Base-by-base conservation (phyloP, 768 basidiomycete species). In the Dentipellis fragilis region DNA sequence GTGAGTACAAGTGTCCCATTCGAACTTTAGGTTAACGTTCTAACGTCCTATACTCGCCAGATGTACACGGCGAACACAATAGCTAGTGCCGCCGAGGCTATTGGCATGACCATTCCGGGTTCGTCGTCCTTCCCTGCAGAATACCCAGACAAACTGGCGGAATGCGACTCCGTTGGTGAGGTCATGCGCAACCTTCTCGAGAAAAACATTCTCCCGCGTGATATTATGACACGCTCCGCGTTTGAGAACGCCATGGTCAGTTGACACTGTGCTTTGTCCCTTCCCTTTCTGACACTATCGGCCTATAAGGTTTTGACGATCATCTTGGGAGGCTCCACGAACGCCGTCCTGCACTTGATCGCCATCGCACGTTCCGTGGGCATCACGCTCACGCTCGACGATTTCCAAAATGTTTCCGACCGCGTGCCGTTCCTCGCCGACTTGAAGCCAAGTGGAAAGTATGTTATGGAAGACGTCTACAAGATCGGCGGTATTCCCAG, bases 21-120 rank as follows among this genome's bases (percentile, higher is more conserved):
- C 6, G 29, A 29, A 29, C 29, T 29, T 29, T 29, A 29, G 29
- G 29, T 29, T 29, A 5, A 23, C 42, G 23, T 53, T 49, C 50
- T 53, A 37, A 47, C 61, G n/a, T 10, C 34, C 29, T 59, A 39
- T 48, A 4, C 16, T 57, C 21, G 35, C 53, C 67, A 93, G 92
- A 94, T 95, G 93, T 95, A 95, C 69, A 96, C 93, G 5, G 91
- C 92, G 36, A 99, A 98, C 70, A 98, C 96, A 2, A 97, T 99
- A 91, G 92, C 95, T 4, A 93, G 90, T 60, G 92, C 93, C 12
- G 80, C 90, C 45, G 96, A 99, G 72, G 93, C 88, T 1, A 69
- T 99, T 62, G 96, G 96, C 48, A 99, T 99, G 95, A 81, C 92
- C 14, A 72, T 98, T 9, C 90, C 96, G 8, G 95, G 95, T 29